Conservation (phyloP, 305 asterid genomes). For the Rubia peregrina region DNA sequence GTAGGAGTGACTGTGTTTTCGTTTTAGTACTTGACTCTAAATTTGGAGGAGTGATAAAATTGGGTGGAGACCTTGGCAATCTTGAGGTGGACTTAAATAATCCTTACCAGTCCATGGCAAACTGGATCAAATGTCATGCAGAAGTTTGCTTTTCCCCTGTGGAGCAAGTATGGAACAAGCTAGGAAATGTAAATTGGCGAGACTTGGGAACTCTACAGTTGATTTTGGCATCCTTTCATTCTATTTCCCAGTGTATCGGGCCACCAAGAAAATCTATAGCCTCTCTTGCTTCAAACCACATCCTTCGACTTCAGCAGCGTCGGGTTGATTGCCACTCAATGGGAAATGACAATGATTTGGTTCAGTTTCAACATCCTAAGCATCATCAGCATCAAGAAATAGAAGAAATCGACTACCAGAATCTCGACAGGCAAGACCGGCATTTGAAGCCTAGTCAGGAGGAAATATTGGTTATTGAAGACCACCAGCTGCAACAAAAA, state of each 20-base stretch:
- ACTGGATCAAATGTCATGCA: slow-evolving; percentile 62
- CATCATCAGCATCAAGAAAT: slow-evolving; percentile 34
- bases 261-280: slow-evolving; percentile 70
- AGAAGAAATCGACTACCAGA: slow-evolving; percentile 30
- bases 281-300: slow-evolving; percentile 59
- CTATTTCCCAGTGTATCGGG: slow-evolving; percentile 58
- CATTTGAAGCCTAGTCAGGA: slow-evolving; percentile 44
- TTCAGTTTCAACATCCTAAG: slow-evolving; percentile 27
- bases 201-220: slow-evolving; percentile 64
- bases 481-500: slow-evolving; percentile 41
- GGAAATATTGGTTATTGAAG: slow-evolving; percentile 56
- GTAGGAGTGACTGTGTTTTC: slow-evolving; percentile 42
- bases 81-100: slow-evolving; percentile 49
- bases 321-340: slow-evolving; percentile 37
- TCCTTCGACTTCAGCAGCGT: slow-evolving; percentile 68
- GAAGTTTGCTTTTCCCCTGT: slow-evolving; percentile 50
- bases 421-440: slow-evolving; percentile 28
- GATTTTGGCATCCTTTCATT: slow-evolving; percentile 55
- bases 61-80: slow-evolving; percentile 63
- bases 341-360: slow-evolving; percentile 32
- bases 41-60: slow-evolving; percentile 60
- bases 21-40: slow-evolving; percentile 56
- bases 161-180: slow-evolving; percentile 73
- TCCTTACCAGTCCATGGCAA: slow-evolving; percentile 58
- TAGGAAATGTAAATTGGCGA: slow-evolving; percentile 84